Base-by-base conservation (phyloP, 192 early-diverging fungal species). In the Linderina pennispora region DNA sequence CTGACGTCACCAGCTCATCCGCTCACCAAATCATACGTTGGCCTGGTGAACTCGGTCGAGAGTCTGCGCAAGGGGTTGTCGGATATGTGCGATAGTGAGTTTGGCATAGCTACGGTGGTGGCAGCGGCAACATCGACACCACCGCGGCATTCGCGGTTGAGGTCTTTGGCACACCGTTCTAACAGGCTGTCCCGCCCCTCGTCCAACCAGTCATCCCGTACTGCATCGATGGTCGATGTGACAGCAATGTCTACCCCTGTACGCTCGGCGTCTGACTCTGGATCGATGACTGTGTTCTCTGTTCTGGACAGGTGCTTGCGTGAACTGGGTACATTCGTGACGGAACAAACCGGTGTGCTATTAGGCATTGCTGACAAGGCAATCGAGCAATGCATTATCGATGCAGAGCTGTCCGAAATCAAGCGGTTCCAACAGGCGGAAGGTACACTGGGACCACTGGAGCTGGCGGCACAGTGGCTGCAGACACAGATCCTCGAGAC, bases 401-500 rank as follows among this genome's bases (percentile, higher is more conserved):
- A 31, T 31, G 28, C 28, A 8, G 28, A 31, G 28, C 11, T 31
- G 28, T 5, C n/a, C n/a, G n/a, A n/a, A n/a, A n/a, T n/a, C n/a
- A 23, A 20, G 1, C 10, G 11, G 3, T 16, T 15, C 17, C 17
- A 18, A 3, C 15, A 19, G 15, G 3, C 36, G 20, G 23, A 15
- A 4, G 26, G 8, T 26, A 23, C 16, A 16, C 24, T 44, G 1
- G 14, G 20, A 10, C 11, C 23, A 4, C 22, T 55, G 18, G 60
- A 50, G 8, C 10, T 23, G 4, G 37, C 60, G 4, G 33, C 47
- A 42, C 60, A 63, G 37, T 63, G 61, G 61, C 38, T 63, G 15
- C 61, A 56, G 38, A 36, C 57, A 2, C 57, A 52, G 23, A 42
- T 59, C 9, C 38, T 59, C 4, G 57, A 59, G 33, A 32, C 37